Evolutionary conservation across 495 filamentous ascomycete species (phyloP).

Genomic region (Neurospora sp.): DNA sequence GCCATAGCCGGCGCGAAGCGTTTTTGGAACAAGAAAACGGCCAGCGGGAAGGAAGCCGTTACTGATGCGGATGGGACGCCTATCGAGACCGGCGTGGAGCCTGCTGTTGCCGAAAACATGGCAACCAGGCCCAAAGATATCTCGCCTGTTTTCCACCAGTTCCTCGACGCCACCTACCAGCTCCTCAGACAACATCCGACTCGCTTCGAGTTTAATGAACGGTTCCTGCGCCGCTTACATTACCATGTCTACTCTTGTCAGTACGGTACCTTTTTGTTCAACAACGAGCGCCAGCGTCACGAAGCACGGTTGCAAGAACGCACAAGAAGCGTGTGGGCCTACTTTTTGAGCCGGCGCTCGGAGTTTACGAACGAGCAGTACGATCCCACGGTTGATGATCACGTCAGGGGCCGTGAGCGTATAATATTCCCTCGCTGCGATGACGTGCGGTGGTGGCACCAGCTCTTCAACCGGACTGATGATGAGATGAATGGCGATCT

Average conservation of each 20-base stretch:
- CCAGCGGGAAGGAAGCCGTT: constrained; percentile 48
- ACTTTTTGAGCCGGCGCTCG: constrained; percentile 68
- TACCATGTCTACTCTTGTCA: constrained; percentile 96
- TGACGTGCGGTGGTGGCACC: constrained; percentile 81
- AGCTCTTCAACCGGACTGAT: constrained; percentile 74
- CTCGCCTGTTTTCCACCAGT: constrained; percentile 97
- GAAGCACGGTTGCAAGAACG: constrained; percentile 60
- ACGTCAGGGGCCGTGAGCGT: constrained; percentile 64
- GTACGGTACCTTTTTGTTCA: constrained; percentile 93
- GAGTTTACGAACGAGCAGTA: constrained; percentile 79
- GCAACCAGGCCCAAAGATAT: constrained; percentile 64
- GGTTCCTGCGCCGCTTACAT: constrained; percentile 78
- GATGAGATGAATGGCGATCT: constrained; percentile 81
- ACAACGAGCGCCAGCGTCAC: constrained; percentile 81
- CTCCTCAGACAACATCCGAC: constrained; percentile 77
- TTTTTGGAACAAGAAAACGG: constrained; percentile 75
- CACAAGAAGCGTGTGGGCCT: constrained; percentile 90
- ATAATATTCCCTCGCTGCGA: constrained; percentile 66
- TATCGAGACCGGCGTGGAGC: constrained; percentile 23
- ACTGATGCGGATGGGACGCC: constrained; percentile 38
- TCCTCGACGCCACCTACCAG: constrained; percentile 91
- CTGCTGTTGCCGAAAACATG: constrained; percentile 25
- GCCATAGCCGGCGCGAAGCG: constrained; percentile 79
- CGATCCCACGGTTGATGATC: constrained; percentile 65
- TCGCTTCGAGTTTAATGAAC: constrained; percentile 94